Evolutionary conservation across 164 flowering plant species (phyloP), one percentile per base, ranked within the genome.

Genomic region (Stephania cephalantha): DNA sequence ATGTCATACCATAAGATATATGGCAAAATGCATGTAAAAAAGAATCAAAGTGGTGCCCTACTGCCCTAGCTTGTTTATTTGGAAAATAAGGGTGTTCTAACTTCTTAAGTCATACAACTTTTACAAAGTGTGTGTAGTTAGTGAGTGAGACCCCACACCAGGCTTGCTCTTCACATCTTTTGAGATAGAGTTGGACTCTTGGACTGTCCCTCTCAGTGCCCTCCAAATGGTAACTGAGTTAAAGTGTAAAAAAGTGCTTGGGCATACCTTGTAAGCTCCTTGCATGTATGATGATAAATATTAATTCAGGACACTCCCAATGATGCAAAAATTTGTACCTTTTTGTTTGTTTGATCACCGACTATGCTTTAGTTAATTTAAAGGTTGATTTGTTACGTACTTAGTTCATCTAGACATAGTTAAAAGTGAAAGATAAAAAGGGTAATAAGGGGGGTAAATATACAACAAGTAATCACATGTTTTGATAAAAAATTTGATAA

Each of bases 131-230:
- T 70, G 20, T 6, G 20, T 12, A 58, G 13, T 12, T 58, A 58
- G 55, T 11, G 1, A n/a, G 11, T 9, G 71, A 4, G 11, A 44
- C 73, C 64, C 48, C 42, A 29, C 61, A 25, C 73, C 77, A 78
- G 68, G 71, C 79, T 75, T 73, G 82, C 76, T 81, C 64, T 9
- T 50, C 82, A 81, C 81, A 63, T 67, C 84, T 83, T 83, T 83
- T 81, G 30, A 80, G 75, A 79, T 72, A 73, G 46, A 30, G 44
- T 70, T 7, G 80, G 48, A 67, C 69, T 46, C 48, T 70, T 7
- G 80, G 48, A 67, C 69, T 46, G 53, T 48, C 46, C 69, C 13
- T 46, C 7, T 20, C 17, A 46, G 20, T 77, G 44, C 68, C 72
- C 64, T 58, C 35, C 52, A 65, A 48, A 66, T 70, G 68, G 52